Base-by-base conservation (phyloP, 441 rosid genomes). In the Kokia cookei region DNA sequence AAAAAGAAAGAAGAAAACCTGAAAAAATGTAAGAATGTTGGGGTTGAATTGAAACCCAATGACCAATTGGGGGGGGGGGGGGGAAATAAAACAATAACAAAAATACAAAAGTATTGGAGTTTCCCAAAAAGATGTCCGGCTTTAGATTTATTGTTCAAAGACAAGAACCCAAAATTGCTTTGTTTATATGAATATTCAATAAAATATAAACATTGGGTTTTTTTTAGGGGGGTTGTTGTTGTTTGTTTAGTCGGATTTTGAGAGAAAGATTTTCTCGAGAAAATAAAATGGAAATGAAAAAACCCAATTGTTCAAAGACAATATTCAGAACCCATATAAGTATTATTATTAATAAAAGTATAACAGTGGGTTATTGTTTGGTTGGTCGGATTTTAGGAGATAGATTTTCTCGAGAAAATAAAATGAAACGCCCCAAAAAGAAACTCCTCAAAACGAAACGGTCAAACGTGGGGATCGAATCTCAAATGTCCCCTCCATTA, bases 391-490 rank as follows among this genome's bases (percentile, higher is more conserved):
- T 26, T 67, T 4, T 54, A 24, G 9, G 3, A 67, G 57, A 27
- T 1, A 14, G 47, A 24, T 61, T 76, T 77, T 58, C 37, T 57
- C 32, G 19, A 15, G 71, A 42, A 65, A 43, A 35, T 19, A 1
- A 37, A 63, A 40, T 29, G 27, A 19, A 19, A 17, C 9, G 42
- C 42, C 42, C 8, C 42, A 61, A 47, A 2, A 5, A 17, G 6
- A 50, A 14, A 13, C 7, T 51, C 27, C 13, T 3, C 24, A 71
- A 54, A 67, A 68, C 19, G 76, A 75, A 73, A 35, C 73, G 75
- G 81, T 83, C 84, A 83, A 79, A 69, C 47, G 75, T 55, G 71
- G 69, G 79, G 9, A 76, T 55, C 74, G 70, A 66, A 78, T 80
- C 82, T 74, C 40, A 45, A 71, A 72, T 62, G 80, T 76, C 69